Conservation (phyloP, 495 filamentous ascomycete genomes). For the Penicillium turbatum region DNA sequence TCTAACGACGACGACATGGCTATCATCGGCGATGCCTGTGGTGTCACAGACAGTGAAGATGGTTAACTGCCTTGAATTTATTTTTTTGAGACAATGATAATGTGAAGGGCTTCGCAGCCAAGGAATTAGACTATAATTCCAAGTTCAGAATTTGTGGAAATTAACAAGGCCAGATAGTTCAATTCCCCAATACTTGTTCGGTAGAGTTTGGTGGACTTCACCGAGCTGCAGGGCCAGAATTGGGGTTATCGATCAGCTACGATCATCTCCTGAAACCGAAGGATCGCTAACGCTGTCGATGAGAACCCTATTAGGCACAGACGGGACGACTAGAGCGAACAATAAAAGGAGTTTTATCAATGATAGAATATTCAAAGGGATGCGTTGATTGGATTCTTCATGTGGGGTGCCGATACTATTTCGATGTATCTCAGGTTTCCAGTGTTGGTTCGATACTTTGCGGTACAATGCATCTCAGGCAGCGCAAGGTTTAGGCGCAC, state of each 20-base stretch:
- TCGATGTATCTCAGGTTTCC: no score
- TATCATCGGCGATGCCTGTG: neutral
- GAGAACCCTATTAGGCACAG: no score
- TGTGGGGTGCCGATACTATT: no score
- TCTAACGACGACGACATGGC: neutral
- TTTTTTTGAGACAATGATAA: neutral
- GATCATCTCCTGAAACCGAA: slow-evolving; percentile 2
- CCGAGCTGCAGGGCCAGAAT: neutral
- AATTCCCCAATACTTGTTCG: neutral
- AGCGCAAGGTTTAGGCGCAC: no score
- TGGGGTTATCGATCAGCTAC: neutral
- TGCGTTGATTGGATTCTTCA: no score
- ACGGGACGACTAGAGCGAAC: no score
- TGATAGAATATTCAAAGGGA: no score
- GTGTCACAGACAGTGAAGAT: neutral
- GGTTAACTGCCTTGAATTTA: neutral
- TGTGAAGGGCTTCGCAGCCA: neutral
- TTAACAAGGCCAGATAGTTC: neutral
- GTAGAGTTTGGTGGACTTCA: neutral
- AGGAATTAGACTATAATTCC: neutral
- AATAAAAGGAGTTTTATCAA: no score
- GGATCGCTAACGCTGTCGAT: neutral
- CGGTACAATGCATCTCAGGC: no score
- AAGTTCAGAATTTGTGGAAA: no score
- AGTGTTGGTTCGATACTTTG: no score